These are phyloP conservation scores for Zalaria obscura DNA, from an alignment of 2,329 filamentous ascomycete genomes.

Conservation along the genomic window DNA sequence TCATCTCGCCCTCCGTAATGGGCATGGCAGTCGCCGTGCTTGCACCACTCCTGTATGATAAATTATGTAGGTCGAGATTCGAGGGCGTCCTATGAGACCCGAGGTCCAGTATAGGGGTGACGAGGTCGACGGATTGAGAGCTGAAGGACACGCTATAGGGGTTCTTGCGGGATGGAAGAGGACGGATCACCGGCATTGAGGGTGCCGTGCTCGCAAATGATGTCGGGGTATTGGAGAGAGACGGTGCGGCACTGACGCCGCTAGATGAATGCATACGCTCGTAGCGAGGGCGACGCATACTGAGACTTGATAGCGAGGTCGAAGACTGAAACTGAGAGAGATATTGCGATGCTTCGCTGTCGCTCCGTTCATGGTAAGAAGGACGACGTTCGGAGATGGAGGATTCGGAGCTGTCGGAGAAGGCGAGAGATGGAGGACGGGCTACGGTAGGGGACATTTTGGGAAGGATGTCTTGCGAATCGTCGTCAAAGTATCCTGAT, in stretches of 20 bases:
- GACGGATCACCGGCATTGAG: slow-evolving; percentile 27
- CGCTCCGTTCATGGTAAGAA: slow-evolving; percentile 6
- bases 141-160: slow-evolving; percentile 24
- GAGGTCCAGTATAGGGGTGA: slow-evolving; percentile 21
- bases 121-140: slow-evolving; percentile 28
- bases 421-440: slow-evolving; percentile 19
- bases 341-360: slow-evolving; percentile 26
- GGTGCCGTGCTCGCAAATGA: slow-evolving; percentile 26
- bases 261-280: slow-evolving; percentile 16
- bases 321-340: slow-evolving; percentile 25
- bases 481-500: slow-evolving; percentile 17
- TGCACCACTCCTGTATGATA: slow-evolving; percentile 17
- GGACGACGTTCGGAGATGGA: slow-evolving; percentile 6
- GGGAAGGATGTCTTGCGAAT: slow-evolving; percentile 28
- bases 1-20: slow-evolving; percentile 13
- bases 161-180: slow-evolving; percentile 24
- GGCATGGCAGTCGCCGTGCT: slow-evolving; percentile 17
- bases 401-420: slow-evolving; percentile 26
- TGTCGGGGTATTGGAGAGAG: slow-evolving; percentile 31
- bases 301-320: slow-evolving; percentile 12
- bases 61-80: slow-evolving; percentile 10
- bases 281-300: slow-evolving; percentile 19
- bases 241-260: slow-evolving; percentile 13
- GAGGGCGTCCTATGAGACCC: slow-evolving; percentile 13
- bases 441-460: slow-evolving; percentile 32